Base-by-base conservation (phyloP, 2,329 filamentous ascomycete genomes). In the Harringtonia aguacate region DNA sequence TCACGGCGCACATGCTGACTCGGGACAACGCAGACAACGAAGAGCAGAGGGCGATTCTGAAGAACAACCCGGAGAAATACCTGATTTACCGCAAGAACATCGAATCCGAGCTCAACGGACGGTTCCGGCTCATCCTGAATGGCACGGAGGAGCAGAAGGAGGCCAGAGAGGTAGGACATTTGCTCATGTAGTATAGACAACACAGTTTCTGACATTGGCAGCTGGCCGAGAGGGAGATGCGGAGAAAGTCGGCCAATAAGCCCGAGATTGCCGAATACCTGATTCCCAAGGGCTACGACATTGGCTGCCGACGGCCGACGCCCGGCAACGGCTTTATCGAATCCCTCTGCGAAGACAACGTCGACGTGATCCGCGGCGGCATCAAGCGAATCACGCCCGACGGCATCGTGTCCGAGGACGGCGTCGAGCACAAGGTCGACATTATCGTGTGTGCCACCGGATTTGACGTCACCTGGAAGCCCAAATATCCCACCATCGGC, bases 401-500 rank as follows among this genome's bases (percentile, higher is more conserved):
- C 20, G 67, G 74, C n/a, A 56, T 75, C 40, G 55, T 68, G 53
- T 58, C 73, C 22, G 60, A 59, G 1, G 64, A 65, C 6, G 72
- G 69, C 18, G 53, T 64, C 28, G 55, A 68, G 17, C 57, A 72
- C 41, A 63, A 70, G 24, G 67, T 74, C n/a, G 76, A 79, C 52
- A 63, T 65, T 8, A 67, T 79, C 18, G 62, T 79, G 40, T 75
- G 72, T 45, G 73, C 73, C 15, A 76, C 72, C 0, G 72, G 73
- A 2, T 77, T 75, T 50, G 66, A 76, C 52, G 68, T 66, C 5
- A 70, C 68, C 3, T 75, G 73, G 53, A 54, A 61, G 10, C 71
- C 72, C 8, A 62, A 67, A 1, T 75, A 72, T 49, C 70, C 70
- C 1, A 55, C 75, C 24, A 55, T 69, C 28, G 15, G 70, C 68